phyloP scores from a whole-genome alignment of 129 eudicot genomes.

The Lactuca sativa region DNA sequence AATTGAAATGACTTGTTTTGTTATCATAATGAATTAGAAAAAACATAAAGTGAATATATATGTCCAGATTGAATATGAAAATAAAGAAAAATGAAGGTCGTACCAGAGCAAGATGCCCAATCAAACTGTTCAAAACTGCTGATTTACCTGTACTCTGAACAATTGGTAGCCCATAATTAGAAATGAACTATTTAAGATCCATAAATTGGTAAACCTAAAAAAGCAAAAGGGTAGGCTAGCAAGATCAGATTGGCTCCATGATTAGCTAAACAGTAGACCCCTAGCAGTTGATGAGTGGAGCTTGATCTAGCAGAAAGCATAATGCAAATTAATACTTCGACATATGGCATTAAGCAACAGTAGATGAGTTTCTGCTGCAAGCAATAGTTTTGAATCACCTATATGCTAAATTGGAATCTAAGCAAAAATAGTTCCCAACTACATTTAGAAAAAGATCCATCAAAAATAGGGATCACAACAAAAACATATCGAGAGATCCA shows the following conservation, averaged over 20 bases:
- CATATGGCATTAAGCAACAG: too few species aligned
- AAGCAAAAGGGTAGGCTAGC: too few species aligned
- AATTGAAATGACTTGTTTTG: neutral
- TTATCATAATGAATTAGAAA: neutral
- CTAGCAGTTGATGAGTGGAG: constrained; percentile 1
- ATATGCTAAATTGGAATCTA: too few species aligned
- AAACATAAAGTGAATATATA: neutral
- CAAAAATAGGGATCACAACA: too few species aligned
- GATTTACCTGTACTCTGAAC: constrained; percentile 97
- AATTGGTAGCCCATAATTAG: constrained; percentile 26
- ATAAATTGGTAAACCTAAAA: too few species aligned
- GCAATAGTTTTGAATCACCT: too few species aligned
- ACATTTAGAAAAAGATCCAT: too few species aligned
- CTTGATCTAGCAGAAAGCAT: neutral
- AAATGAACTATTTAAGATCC: neutral
- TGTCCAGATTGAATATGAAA: neutral
- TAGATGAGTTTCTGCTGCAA: too few species aligned
- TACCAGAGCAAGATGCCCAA: constrained; percentile 98
- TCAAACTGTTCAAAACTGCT: constrained; percentile 96
- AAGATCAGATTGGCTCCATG: too few species aligned
- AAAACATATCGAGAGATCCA: too few species aligned
- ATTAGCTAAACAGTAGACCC: neutral
- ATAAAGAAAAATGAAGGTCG: constrained; percentile 17
- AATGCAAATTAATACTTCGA: too few species aligned
- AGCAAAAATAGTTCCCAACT: too few species aligned